These are phyloP conservation scores for Trichoderma sp. DNA, from an alignment of 2,329 filamentous ascomycete species.

Conservation along the genomic window DNA sequence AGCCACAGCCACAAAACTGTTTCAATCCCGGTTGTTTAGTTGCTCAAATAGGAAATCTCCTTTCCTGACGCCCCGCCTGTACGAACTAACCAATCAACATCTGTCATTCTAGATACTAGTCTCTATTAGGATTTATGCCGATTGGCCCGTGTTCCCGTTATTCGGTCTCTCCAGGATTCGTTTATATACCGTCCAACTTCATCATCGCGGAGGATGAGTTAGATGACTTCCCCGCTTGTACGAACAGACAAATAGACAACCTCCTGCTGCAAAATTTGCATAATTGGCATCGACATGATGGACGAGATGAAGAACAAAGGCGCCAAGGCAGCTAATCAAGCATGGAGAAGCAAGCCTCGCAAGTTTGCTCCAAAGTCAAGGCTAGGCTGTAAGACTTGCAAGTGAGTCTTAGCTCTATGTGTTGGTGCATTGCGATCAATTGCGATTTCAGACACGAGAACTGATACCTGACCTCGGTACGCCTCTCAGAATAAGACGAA, in stretches of 20 bases:
- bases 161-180: neutral
- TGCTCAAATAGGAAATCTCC: neutral
- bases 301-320: neutral
- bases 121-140: neutral
- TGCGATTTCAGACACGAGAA: neutral
- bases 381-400: constrained; percentile 7
- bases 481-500: neutral
- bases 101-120: neutral
- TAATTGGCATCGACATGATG: neutral
- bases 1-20: neutral
- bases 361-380: constrained; percentile 8
- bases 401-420: neutral
- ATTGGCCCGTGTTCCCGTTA: neutral
- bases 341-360: constrained; percentile 8
- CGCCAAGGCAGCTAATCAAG: neutral
- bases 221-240: neutral
- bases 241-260: neutral
- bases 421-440: neutral
- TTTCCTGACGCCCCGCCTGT: neutral
- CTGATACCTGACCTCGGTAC: neutral
- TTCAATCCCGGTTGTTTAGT: neutral
- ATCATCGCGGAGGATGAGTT: neutral
- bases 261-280: neutral
- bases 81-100: constrained; percentile 1
- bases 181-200: neutral